Evolutionary conservation across 345 rosid species (phyloP), one percentile per base, ranked within the genome.

Genomic region (Hypericum perforatum): DNA sequence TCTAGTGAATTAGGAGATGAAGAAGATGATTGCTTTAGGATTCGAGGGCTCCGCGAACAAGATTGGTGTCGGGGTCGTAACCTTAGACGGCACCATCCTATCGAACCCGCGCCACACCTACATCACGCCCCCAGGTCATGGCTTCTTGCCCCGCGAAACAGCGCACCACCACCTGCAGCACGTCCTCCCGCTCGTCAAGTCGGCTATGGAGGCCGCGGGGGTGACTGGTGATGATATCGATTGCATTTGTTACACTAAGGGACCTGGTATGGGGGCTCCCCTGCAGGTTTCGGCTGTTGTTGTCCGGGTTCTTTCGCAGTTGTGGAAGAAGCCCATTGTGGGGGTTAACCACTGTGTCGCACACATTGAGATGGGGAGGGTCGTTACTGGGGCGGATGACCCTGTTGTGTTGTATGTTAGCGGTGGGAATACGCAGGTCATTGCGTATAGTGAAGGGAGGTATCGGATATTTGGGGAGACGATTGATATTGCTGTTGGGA

Each of bases 361-460:
- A 0, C 99, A 92, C 61, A 89, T 89, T 50, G 99, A 94, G 78
- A 94, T 94, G 97, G 97, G 95, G 32, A 74, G 97, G 74, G 72
- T 94, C 40, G 95, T 92, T 44, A 92, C 97, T 6, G 94, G 94
- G 44, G 94, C 97, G 0, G 80, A 66, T 70, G 99, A 86, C 49
- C 99, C 97, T 11, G 94, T 89, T 57, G 97, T 89, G 29, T 45
- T 94, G 75, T 94, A 94, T 70, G 99, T 86, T 11, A 94, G 99
- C 39, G 99, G 99, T 45, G 97, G 99, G 48, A 94, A 94, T 62
- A 94, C 99, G n/a, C 95, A 86, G 70, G 97, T 89, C 14, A 94
- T 94, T 73, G 94, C 97, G 0, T 94, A 86, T 37, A 89, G 97
- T 54, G 99, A 89, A 78, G 99, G 95, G n/a, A 60, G 85, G 41